Percentiles rank a stretch among this genome's conserved stretches.
Evolutionary conservation across 1,139 yeast species (phyloP).

Genomic region (Pneumocystis wakefieldiae): DNA sequence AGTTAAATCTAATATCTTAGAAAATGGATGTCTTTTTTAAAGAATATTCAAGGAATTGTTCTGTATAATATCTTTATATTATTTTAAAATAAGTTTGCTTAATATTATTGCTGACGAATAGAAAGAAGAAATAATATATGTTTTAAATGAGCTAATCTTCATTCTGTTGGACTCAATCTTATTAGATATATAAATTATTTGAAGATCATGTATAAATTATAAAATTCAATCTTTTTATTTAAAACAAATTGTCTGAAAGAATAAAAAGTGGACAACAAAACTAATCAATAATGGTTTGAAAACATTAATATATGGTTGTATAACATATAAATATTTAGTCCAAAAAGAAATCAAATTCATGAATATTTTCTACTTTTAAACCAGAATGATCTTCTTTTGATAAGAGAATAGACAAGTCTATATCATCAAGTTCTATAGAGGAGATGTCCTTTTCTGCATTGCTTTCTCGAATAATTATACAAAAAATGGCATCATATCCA

Average conservation of each 20-base stretch:
- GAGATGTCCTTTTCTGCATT: not conserved
- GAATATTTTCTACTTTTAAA: conserved; percentile 12
- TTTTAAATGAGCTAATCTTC: not conserved
- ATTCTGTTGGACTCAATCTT: too few relatives aligned
- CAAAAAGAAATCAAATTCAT: not conserved
- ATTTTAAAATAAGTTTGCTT: too few relatives aligned
- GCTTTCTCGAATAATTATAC: conserved; percentile 39
- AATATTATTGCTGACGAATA: not conserved
- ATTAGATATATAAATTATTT: too few relatives aligned
- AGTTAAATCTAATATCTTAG: not conserved
- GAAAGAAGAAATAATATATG: not conserved
- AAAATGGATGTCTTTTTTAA: not conserved
- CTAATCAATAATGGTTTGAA: too few relatives aligned
- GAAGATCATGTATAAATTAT: too few relatives aligned
- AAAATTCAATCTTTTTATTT: too few relatives aligned
- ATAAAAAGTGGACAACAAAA: too few relatives aligned
- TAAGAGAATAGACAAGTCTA: not conserved
- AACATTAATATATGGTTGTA: not conserved
- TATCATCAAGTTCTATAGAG: not conserved
- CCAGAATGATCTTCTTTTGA: not conserved
- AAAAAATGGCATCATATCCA: conserved; percentile 81
- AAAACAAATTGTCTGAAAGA: too few relatives aligned
- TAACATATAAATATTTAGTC: not conserved
- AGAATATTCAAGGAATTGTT: not conserved
- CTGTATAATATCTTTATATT: too few relatives aligned